Evolutionary conservation across 768 basidiomycete genomes (phyloP).

Genomic region (Termitomyces heimii): DNA sequence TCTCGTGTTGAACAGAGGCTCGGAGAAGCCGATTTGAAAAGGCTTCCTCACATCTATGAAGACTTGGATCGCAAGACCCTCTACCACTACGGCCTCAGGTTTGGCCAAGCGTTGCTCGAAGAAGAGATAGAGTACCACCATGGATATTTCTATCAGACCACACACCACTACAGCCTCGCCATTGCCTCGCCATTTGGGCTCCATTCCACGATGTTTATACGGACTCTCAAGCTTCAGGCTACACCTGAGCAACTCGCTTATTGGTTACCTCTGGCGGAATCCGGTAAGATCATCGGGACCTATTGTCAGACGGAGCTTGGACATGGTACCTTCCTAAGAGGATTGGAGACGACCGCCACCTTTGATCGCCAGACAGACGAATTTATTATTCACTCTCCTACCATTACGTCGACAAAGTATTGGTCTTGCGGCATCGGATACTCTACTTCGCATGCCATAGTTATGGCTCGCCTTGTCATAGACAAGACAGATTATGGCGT

Average conservation of each 20-base stretch:
- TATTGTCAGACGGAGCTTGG: constrained; percentile 18
- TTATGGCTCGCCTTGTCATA: constrained; percentile 16
- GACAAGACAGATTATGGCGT: neutral
- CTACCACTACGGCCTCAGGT: constrained; percentile 18
- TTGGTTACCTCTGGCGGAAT: constrained; percentile 19
- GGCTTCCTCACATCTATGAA: constrained; percentile 12
- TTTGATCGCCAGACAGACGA: constrained; percentile 18
- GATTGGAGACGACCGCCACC: constrained; percentile 21
- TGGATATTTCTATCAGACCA: constrained; percentile 9
- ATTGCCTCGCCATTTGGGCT: constrained; percentile 17
- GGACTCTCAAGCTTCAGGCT: neutral
- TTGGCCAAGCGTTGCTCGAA: constrained; percentile 15
- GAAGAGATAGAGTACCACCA: constrained; percentile 14
- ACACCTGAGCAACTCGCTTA: constrained; percentile 15
- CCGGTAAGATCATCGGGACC: constrained; percentile 16
- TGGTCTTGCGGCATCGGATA: constrained; percentile 20
- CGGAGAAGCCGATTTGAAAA: constrained; percentile 3
- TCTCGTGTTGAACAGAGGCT: constrained; percentile 13
- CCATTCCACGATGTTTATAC: constrained; percentile 7
- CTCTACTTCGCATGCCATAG: constrained; percentile 19
- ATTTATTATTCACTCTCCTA: constrained; percentile 21
- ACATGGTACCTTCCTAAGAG: constrained; percentile 21
- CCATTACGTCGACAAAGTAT: constrained; percentile 18
- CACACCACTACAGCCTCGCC: constrained; percentile 11
- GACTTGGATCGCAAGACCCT: constrained; percentile 14